Evolutionary conservation across 31 red algal genomes (phyloP), one percentile per base, ranked within the genome.

Genomic region (Asparagopsis taxiformis): DNA sequence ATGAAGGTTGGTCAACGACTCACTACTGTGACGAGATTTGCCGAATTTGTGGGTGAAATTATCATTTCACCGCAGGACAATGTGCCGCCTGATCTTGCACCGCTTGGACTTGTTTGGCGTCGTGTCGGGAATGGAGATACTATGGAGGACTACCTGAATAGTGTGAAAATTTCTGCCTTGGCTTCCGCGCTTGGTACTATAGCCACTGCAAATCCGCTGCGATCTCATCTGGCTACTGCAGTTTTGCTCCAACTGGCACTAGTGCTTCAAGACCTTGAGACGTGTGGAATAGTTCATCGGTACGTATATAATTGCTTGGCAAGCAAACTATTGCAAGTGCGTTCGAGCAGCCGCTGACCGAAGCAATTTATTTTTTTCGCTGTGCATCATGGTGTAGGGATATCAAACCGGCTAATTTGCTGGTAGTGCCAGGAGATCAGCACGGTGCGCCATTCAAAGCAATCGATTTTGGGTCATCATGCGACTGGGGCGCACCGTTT

Each of bases 391-490:
- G 3, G 11, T 17, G 39, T 55, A 87, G 83, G 57, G 85, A 89
- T 38, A 55, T 89, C 2, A 89, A 89, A 60, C 85, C 85, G n/a
- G 85, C 72, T 26, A 89, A 89, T 31, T 61, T 87, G 17, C 44
- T 89, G 25, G 74, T 89, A 3, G 75, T 80, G 36, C 75, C 74
- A 56, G 60, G 32, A 26, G 67, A 79, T 35, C 1, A 55, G n/a
- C 41, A 55, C 24, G 73, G 65, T 29, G 25, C 81, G 13, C 75
- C 93, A 9, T 65, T 91, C 19, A 85, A 85, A 59, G 75, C 63
- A 10, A 96, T 96, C 48, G 93, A 96, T 68, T 96, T 96, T 61
- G 93, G 93, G 17, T 85, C 78, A 0, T 80, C 85, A n/a, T 90
- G 85, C 60, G 93, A 96, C 60, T 96, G 93, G 93, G 48, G 62